Evolutionary conservation across 2,329 filamentous ascomycete species (phyloP).

Genomic region (Sarocladium oryzae): DNA sequence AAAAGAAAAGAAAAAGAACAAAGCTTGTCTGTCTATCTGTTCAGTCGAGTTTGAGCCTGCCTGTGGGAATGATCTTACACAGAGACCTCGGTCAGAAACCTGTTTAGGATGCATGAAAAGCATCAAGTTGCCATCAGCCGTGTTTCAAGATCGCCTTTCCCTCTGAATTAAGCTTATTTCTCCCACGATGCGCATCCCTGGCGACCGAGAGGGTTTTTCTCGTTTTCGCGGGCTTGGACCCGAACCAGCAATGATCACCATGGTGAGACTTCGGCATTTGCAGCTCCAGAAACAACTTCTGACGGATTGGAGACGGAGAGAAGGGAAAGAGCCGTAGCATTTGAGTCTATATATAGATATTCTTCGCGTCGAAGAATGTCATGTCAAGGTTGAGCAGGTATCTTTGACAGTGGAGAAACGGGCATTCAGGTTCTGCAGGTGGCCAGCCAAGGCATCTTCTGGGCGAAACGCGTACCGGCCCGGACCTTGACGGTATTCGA

Average conservation of each 20-base stretch:
- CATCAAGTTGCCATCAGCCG: no score
- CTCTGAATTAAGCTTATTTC: not conserved
- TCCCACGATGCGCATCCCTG: not conserved
- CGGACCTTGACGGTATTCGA: not conserved
- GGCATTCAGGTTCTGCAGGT: not conserved
- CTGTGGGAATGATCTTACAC: no score
- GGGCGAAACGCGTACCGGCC: constrained; percentile 2
- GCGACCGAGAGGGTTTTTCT: no score
- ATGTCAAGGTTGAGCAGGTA: not conserved
- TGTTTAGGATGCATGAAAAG: no score
- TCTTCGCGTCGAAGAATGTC: no score
- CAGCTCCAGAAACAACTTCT: not conserved
- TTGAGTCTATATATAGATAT: not conserved
- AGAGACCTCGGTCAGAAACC: no score
- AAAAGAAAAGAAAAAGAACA: no score
- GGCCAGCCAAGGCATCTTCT: not conserved
- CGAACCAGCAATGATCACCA: not conserved
- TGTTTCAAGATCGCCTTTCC: no score
- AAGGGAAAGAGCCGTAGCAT: not conserved
- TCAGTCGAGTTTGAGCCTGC: no score
- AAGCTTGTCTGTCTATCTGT: not conserved
- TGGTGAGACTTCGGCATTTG: constrained; percentile 3
- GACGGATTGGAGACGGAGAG: not conserved
- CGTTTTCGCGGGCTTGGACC: not conserved
- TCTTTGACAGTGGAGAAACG: not conserved